Conservation (phyloP, 2,329 filamentous ascomycete genomes). For the Pseudopithomyces chartarum region DNA sequence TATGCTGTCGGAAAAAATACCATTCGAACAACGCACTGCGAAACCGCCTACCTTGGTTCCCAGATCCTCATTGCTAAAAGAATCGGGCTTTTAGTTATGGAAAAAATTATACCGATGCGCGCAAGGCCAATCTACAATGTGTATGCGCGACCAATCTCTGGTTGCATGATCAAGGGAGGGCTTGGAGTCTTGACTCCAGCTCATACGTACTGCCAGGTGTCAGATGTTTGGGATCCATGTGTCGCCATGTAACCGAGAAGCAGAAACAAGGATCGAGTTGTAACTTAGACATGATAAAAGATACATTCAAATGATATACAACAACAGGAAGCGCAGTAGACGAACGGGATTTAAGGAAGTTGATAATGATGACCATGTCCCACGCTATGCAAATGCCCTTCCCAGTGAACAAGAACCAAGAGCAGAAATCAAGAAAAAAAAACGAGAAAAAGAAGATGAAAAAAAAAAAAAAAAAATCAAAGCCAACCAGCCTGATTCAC, state of each 20-base stretch:
- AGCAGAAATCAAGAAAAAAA: too few species aligned
- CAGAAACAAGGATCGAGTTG: not conserved
- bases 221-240: not conserved
- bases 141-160: not conserved
- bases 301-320: not conserved
- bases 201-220: not conserved
- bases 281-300: not conserved
- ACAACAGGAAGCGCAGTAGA: not conserved
- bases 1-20: not conserved
- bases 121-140: not conserved
- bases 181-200: not conserved
- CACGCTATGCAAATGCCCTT: conserved; percentile 1
- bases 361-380: not conserved
- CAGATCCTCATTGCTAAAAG: not conserved
- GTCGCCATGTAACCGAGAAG: not conserved
- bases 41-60: not conserved
- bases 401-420: too few species aligned
- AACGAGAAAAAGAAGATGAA: too few species aligned
- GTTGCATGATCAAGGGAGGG: not conserved
- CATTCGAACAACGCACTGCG: not conserved
- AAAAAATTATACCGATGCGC: not conserved
- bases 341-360: not conserved
- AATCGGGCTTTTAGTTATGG: not conserved
- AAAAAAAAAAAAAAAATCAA: too few species aligned
- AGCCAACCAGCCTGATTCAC: too few species aligned